Evolutionary conservation across 148 eudicot genomes (phyloP), one percentile per base, ranked within the genome.

Genomic region (Diospyros lotus): DNA sequence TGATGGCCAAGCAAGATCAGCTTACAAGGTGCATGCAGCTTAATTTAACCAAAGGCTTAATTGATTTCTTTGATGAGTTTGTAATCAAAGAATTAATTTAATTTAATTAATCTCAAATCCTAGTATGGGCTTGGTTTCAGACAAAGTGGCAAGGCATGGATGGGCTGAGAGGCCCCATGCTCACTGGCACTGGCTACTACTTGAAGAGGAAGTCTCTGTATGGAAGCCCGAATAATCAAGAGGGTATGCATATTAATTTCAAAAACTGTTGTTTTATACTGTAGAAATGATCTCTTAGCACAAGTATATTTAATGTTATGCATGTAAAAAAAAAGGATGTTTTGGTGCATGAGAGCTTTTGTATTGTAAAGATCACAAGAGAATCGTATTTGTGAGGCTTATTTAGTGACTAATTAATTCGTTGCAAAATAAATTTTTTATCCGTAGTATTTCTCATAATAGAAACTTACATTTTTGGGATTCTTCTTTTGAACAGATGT

Each of bases 111-210:
- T 74, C 15, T 45, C 28, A 28, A 28, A 28, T 28, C 0, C 28
- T 28, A 28, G 28, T 28, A 28, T 28, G 28, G 28, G 28, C 52
- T 4, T 48, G 10, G 8, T 63, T 71, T 66, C 77, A 88, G 91
- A 14, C 71, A 18, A 17, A 55, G 40, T 82, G 80, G 82, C 84
- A 41, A 15, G 96, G 98, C 1, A 40, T 81, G 68, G 88, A 90
- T 76, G 96, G 96, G 73, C 61, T 91, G 38, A 58, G 69, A 1
- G 98, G 98, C 17, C 86, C 92, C 0, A 0, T 73, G 1, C 42
- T 91, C 45, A 73, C 83, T 44, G 98, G 98, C 2, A 87, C 96
- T 8, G 78, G 88, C 69, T 85, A 82, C 58, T 91, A 82, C 79
- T 78, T 93, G 48, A 91, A 81, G 59, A 93, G 91, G 75, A 74